Conservation (phyloP, 257 asterid species). For the Eucommia ulmoides region DNA sequence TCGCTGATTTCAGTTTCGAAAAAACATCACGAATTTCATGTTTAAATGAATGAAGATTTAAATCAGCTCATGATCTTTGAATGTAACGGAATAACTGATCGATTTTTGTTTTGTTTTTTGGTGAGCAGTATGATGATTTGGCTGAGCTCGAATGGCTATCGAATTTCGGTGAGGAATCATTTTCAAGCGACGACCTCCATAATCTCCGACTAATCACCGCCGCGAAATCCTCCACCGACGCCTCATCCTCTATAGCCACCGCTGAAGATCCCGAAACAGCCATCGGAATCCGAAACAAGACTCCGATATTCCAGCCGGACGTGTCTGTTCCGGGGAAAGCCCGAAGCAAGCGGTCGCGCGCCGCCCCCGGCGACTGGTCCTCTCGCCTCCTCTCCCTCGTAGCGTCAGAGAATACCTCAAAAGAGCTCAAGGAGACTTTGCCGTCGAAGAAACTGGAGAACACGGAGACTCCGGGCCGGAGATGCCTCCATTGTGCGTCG, state of each 20-base stretch:
- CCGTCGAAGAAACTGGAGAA: constrained; percentile 28
- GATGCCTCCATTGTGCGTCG: constrained; percentile 85
- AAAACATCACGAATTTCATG: too few species aligned
- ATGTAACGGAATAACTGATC: constrained; percentile 6
- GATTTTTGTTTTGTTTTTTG: constrained; percentile 3
- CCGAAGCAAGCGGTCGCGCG: constrained; percentile 91
- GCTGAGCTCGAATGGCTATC: constrained; percentile 99
- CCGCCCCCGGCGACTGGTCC: constrained; percentile 91
- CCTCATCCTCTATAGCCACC: constrained; percentile 17
- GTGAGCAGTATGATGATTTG: constrained; percentile 68
- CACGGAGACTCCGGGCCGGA: constrained; percentile 46
- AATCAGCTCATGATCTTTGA: too few species aligned
- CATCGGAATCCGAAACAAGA: constrained; percentile 16
- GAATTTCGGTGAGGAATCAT: constrained; percentile 90
- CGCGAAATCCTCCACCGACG: constrained; percentile 24
- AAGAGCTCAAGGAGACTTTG: constrained; percentile 16
- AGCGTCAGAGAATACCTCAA: constrained; percentile 22
- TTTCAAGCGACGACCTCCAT: constrained; percentile 71
- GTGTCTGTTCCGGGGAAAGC: constrained; percentile 87
- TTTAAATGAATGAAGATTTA: background rate
- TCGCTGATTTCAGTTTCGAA: background rate
- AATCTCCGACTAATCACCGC: constrained; percentile 42
- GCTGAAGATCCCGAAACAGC: too few species aligned
- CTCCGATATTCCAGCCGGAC: constrained; percentile 42
- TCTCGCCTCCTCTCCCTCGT: constrained; percentile 69